Base-by-base conservation (phyloP, 768 basidiomycete species). In the Vararia minispora region DNA sequence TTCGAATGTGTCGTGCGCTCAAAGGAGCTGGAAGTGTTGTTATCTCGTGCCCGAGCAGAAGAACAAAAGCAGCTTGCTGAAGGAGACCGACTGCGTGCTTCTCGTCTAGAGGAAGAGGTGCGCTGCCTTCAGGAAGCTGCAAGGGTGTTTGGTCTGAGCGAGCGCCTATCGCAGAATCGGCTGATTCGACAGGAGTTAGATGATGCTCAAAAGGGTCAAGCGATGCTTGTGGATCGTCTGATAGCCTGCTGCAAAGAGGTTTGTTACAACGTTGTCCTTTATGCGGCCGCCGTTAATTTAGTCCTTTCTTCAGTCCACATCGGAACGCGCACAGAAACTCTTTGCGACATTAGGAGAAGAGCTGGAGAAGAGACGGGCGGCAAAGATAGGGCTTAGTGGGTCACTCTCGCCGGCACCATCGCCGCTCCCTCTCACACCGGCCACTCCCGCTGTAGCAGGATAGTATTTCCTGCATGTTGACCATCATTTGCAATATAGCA, bases 1-100 rank as follows among this genome's bases (percentile, higher is more conserved):
- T 91, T 90, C 50, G 88, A 90, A 61, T 88, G 85, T 46, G 81
- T 91, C 21, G 79, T 91, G 40, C 82, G 88, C 28, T 90, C 88
- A 29, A 91, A 91, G 59, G 88, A 91, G 58, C 71, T 91, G 17
- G 88, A 91, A 54, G 83, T 91, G 12, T 61, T 91, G 14, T 67
- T 91, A 12, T 87, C 88, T 33, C 76, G 86, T 23, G 88, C 88
- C 29, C 78, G 87, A 56, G 80, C 84, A 18, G 85, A 87, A 8
- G 88, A 90, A 52, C 84, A 88, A 56, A 83, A 81, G 57, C 81
- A 87, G 49, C 65, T 89, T 32, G 79, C 79, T 11, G 82, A 88
- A 33, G 72, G 74, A 35, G 84, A 88, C 58, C 83, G 76, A 55
- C 48, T 55, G 33, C 71, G 78, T 28, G 74, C 76, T 10, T 76